Percentiles rank a stretch among this genome's conserved stretches.
Evolutionary conservation across 139 green algal genomes (phyloP).

Genomic region (Tetradesmus obliquus): DNA sequence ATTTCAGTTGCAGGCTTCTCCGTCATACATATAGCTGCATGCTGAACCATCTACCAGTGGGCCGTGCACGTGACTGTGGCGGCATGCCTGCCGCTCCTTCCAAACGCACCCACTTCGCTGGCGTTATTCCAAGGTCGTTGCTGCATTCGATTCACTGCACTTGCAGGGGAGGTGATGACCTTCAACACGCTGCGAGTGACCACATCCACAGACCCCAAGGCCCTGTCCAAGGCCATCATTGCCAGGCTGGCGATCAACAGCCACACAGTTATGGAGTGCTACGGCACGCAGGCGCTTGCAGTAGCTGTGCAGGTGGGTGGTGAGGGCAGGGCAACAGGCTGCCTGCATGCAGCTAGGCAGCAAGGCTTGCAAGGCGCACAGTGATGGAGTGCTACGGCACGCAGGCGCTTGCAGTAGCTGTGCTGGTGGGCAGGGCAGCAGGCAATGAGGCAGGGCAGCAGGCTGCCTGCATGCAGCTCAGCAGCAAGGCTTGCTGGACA

Average conservation of each 20-base stretch:
- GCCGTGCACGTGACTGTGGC: too few species aligned
- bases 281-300: slow-evolving; percentile 11
- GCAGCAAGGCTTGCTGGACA: too few species aligned
- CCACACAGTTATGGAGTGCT: slow-evolving; percentile 42
- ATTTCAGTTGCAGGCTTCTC: background rate
- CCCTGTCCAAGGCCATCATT: slow-evolving; percentile 27
- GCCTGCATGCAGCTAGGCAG: too few species aligned
- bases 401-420: background rate
- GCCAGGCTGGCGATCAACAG: background rate
- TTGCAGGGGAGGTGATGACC: slow-evolving; percentile 38
- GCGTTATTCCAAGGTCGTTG: background rate
- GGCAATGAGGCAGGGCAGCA: too few species aligned
- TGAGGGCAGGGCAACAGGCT: too few species aligned
- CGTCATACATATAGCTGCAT: too few species aligned
- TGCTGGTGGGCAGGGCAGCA: background rate
- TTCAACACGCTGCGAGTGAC: slow-evolving; percentile 26
- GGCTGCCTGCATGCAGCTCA: too few species aligned
- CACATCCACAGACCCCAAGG: background rate
- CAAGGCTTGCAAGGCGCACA: background rate
- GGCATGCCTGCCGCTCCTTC: too few species aligned
- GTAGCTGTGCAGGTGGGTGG: slow-evolving; percentile 19
- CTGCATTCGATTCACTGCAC: background rate
- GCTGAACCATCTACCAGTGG: too few species aligned
- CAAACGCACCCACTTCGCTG: too few species aligned
- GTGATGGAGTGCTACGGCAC: slow-evolving; percentile 39